Conservation (phyloP, 2,329 filamentous ascomycete genomes). For the Nemania serpens region DNA sequence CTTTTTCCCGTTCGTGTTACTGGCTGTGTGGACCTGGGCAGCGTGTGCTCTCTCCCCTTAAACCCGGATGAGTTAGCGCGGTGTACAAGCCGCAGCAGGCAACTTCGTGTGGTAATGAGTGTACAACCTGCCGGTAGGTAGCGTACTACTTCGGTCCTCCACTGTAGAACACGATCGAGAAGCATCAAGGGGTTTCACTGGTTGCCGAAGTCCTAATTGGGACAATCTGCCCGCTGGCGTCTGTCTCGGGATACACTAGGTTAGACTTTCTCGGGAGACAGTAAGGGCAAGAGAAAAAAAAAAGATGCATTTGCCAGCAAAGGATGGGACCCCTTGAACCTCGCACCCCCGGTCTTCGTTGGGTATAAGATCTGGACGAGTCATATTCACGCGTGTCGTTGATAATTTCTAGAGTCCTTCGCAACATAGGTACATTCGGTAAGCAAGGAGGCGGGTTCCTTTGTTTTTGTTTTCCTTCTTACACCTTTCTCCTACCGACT, state of each 20-base stretch:
- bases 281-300: background rate
- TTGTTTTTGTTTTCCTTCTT: background rate
- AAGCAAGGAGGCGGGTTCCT: slow-evolving; percentile 18
- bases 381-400: background rate
- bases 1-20: slow-evolving; percentile 2
- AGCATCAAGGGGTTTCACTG: slow-evolving; percentile 18
- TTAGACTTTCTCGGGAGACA: slow-evolving; percentile 10
- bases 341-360: too few species aligned
- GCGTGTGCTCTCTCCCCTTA: background rate
- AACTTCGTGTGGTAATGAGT: background rate
- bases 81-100: background rate
- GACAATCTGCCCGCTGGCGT: too few species aligned
- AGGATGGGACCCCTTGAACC: slow-evolving; percentile 11
- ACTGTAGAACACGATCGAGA: slow-evolving; percentile 10
- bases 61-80: background rate
- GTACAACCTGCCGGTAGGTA: too few species aligned
- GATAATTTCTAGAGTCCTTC: background rate
- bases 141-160: slow-evolving; percentile 1
- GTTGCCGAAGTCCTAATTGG: background rate
- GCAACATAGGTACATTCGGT: background rate
- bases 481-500: background rate
- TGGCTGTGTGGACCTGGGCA: background rate
- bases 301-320: slow-evolving; percentile 9
- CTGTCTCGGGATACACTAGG: background rate
- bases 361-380: background rate